These are phyloP conservation scores for Lophium mytilinum DNA, from an alignment of 495 filamentous ascomycete species.

Conservation along the genomic window DNA sequence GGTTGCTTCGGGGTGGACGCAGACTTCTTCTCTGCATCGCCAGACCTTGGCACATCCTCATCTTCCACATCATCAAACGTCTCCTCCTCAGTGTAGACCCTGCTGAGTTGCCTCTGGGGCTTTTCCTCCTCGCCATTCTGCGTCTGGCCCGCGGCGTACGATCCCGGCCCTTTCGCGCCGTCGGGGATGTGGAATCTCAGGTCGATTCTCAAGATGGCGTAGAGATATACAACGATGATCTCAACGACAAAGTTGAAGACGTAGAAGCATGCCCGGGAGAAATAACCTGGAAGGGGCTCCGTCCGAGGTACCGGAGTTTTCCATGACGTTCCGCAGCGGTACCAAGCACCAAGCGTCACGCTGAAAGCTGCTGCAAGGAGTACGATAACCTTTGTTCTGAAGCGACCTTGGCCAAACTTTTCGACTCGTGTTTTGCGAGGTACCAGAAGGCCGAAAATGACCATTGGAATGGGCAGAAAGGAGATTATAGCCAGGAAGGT, in stretches of 20 bases:
- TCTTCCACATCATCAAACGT: constrained; percentile 5
- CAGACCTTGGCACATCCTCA: no score
- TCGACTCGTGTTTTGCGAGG: constrained; percentile 46
- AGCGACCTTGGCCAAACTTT: constrained; percentile 62
- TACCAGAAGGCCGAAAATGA: constrained; percentile 45
- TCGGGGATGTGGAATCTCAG: constrained; percentile 30
- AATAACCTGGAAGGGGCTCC: constrained; percentile 56
- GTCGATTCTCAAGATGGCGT: constrained; percentile 31
- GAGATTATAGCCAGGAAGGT: constrained; percentile 63
- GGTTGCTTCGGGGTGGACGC: no score
- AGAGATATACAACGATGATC: constrained; percentile 29
- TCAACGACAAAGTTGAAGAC: constrained; percentile 34
- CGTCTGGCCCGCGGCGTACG: constrained; percentile 3
- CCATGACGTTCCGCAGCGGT: constrained; percentile 54
- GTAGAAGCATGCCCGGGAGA: constrained; percentile 54
- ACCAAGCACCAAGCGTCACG: constrained; percentile 62
- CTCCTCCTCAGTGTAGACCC: constrained; percentile 4
- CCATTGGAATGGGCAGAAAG: constrained; percentile 64
- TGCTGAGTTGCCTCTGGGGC: background rate
- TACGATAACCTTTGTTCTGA: constrained; percentile 56
- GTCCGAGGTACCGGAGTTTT: constrained; percentile 41
- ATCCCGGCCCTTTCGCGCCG: constrained; percentile 31
- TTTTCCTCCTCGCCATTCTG: background rate
- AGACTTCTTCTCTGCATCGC: no score
- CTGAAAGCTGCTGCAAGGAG: constrained; percentile 47